phyloP scores from a whole-genome alignment of 306 rosid species.

The Rosa multiflora region DNA sequence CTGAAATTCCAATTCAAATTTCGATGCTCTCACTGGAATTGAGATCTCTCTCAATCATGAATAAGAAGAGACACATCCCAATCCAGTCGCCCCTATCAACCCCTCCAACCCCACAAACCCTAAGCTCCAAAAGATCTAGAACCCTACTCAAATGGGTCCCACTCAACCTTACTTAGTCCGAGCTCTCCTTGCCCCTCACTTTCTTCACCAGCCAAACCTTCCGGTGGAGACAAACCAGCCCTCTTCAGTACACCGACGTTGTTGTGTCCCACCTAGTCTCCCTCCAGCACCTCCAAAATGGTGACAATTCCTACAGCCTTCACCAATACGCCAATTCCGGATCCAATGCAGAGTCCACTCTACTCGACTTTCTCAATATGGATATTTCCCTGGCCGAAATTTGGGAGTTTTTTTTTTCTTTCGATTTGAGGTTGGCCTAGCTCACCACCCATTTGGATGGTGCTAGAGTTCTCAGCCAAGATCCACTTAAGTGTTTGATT shows the following conservation, averaged over 20 bases:
- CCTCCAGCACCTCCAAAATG: slow-evolving; percentile 63
- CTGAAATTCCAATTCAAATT: slow-evolving; percentile 7
- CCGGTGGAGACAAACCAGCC: slow-evolving; percentile 81
- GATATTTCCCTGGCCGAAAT: slow-evolving; percentile 53
- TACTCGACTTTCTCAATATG: slow-evolving; percentile 73
- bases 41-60: slow-evolving; percentile 33
- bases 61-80: slow-evolving; percentile 38
- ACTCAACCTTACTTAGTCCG: slow-evolving; percentile 54
- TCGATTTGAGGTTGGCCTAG: slow-evolving; percentile 63
- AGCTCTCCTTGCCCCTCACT: slow-evolving; percentile 77
- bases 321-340: slow-evolving; percentile 40
- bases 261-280: slow-evolving; percentile 71
- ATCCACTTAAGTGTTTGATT: slow-evolving; percentile 86
- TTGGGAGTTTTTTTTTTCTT: slow-evolving; percentile 67
- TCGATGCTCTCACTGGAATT: slow-evolving; percentile 26
- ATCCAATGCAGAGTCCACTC: slow-evolving; percentile 28
- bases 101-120: slow-evolving; percentile 50
- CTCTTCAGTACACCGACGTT: slow-evolving; percentile 9
- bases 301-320: slow-evolving; percentile 62
- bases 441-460: slow-evolving; percentile 59
- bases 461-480: slow-evolving; percentile 84
- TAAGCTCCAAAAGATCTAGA: slow-evolving; percentile 29
- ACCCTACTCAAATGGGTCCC: slow-evolving; percentile 46
- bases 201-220: slow-evolving; percentile 98
- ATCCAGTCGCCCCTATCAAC: slow-evolving; percentile 28